A percentile compares a stretch with the other conserved stretches of the same genome.
Conservation (phyloP, 441 rosid genomes). For the Omphalea diandra region DNA sequence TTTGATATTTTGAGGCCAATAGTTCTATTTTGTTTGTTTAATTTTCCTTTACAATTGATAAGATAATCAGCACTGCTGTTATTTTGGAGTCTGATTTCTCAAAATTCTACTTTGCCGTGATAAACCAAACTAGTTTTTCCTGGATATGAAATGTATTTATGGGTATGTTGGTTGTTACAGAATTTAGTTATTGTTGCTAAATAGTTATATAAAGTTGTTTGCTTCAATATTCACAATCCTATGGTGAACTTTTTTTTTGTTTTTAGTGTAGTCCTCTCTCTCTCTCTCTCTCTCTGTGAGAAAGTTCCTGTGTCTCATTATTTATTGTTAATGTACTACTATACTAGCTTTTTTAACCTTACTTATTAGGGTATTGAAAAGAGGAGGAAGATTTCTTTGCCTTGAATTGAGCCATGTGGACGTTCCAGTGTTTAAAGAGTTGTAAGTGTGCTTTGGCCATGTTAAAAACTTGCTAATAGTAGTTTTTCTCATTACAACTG, state of each 20-base stretch:
- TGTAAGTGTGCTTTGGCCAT: constrained; percentile 68
- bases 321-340: not conserved
- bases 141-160: not conserved
- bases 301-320: not conserved
- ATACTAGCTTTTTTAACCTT: constrained; percentile 8
- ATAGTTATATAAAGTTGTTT: not conserved
- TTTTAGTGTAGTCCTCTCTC: not conserved
- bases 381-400: constrained; percentile 94
- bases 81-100: not conserved
- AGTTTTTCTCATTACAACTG: not conserved
- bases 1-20: not conserved
- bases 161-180: not conserved
- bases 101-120: not conserved
- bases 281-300: not conserved
- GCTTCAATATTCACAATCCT: not conserved
- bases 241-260: not conserved
- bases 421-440: constrained; percentile 73
- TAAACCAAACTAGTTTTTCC: not conserved
- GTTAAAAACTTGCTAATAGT: not conserved
- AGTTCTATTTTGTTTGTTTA: not conserved
- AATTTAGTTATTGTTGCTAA: not conserved
- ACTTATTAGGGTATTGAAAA: constrained; percentile 66
- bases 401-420: constrained; percentile 94
- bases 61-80: not conserved
- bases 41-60: not conserved